phyloP scores from a whole-genome alignment of 768 basidiomycete genomes.

The Suillus subalutaceus region DNA sequence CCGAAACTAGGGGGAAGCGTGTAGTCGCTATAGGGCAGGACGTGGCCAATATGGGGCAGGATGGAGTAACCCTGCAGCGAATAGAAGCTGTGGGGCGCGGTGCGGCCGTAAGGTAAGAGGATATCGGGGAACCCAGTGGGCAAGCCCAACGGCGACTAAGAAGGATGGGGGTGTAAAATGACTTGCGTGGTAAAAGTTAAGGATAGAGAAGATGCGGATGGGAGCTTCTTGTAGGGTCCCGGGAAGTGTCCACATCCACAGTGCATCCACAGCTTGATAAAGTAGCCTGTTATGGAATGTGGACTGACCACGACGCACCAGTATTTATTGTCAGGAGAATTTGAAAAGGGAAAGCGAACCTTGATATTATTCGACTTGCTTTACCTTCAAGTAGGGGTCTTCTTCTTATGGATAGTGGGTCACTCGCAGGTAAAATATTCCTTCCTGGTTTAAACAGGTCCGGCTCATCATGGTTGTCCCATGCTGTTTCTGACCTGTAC shows the following conservation, averaged over 20 bases:
- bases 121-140: too few relatives aligned
- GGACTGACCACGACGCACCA: conserved; percentile 23
- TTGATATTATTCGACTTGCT: too few relatives aligned
- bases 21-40: too few relatives aligned
- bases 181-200: neutral
- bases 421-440: too few relatives aligned
- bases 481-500: too few relatives aligned
- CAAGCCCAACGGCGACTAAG: neutral
- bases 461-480: too few relatives aligned
- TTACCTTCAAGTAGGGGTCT: too few relatives aligned
- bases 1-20: neutral
- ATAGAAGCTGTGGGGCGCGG: neutral
- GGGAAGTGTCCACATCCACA: neutral
- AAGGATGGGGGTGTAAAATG: too few relatives aligned
- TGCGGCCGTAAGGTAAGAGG: too few relatives aligned
- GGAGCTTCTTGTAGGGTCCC: neutral
- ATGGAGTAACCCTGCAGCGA: neutral
- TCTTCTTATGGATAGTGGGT: neutral
- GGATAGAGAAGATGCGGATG: neutral
- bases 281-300: neutral
- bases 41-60: too few relatives aligned
- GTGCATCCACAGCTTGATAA: neutral
- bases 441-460: too few relatives aligned
- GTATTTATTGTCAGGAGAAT: neutral
- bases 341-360: neutral